Conservation (phyloP, 768 basidiomycete genomes). For the Boletellus ananas region DNA sequence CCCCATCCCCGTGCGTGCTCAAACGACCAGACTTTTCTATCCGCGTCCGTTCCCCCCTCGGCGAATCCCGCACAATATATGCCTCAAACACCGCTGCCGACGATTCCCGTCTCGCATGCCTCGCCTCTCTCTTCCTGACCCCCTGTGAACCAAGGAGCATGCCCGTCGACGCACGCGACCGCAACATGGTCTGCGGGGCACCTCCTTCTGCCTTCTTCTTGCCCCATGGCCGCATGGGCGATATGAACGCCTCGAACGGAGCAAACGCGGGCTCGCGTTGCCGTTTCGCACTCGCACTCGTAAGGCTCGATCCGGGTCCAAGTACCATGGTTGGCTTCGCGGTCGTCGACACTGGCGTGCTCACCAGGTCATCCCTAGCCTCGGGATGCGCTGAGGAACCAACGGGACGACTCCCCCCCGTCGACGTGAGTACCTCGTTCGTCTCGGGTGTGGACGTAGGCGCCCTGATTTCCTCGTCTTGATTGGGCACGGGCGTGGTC, state of each 20-base stretch:
- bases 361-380: background rate
- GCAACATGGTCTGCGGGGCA: background rate
- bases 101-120: conserved; percentile 10
- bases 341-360: background rate
- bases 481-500: background rate
- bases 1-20: background rate
- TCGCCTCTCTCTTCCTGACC: background rate
- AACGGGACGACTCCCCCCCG: background rate
- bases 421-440: background rate
- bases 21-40: background rate
- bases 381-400: background rate
- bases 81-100: conserved; percentile 13
- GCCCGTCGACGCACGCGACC: background rate
- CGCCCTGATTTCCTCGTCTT: background rate
- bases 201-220: background rate
- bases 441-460: background rate
- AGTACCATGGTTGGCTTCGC: background rate
- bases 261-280: background rate
- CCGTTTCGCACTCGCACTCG: background rate
- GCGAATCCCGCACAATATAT: conserved; percentile 15
- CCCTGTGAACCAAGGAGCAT: background rate
- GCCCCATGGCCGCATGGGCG: conserved; percentile 5
- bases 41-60: background rate
- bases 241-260: conserved; percentile 24
- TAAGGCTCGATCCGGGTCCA: background rate